Percentiles rank a stretch among this genome's conserved stretches.
Conservation (phyloP, 129 eudicot genomes). For the Helichrysum umbraculigerum region DNA sequence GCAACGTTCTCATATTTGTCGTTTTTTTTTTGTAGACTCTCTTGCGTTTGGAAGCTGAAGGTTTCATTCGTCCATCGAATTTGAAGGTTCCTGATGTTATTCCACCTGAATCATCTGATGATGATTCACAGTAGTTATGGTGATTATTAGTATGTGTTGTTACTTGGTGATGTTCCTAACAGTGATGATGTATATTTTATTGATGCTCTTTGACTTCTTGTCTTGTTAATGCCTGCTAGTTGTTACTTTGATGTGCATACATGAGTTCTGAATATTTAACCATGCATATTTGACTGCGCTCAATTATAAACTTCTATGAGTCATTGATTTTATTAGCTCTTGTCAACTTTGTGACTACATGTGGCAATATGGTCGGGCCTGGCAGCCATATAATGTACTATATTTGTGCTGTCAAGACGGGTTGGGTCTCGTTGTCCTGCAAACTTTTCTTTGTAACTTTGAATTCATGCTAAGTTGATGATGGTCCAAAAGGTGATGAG, state of each 20-base stretch:
- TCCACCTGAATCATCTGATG: background rate
- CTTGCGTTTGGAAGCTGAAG: background rate
- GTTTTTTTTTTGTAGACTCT: background rate
- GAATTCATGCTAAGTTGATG: background rate
- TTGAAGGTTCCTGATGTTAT: background rate
- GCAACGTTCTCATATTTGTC: background rate
- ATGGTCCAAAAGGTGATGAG: background rate
- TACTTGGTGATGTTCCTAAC: background rate
- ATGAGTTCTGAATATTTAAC: background rate
- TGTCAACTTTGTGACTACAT: background rate
- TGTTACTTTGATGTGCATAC: background rate
- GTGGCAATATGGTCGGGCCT: too few species aligned
- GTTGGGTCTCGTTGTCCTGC: too few species aligned
- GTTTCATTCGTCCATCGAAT: background rate
- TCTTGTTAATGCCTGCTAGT: background rate
- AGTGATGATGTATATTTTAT: background rate
- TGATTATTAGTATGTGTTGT: background rate
- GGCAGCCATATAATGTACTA: too few species aligned
- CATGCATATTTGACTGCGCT: too few species aligned
- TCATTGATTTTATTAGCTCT: background rate
- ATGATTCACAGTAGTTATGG: background rate
- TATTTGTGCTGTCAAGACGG: too few species aligned
- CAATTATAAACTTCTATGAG: background rate
- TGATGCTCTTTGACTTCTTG: background rate
- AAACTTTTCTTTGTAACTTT: too few species aligned